Evolutionary conservation across 208 protist species (phyloP), one percentile per base, ranked within the genome.

Genomic region (Wallacemonas sp.): DNA sequence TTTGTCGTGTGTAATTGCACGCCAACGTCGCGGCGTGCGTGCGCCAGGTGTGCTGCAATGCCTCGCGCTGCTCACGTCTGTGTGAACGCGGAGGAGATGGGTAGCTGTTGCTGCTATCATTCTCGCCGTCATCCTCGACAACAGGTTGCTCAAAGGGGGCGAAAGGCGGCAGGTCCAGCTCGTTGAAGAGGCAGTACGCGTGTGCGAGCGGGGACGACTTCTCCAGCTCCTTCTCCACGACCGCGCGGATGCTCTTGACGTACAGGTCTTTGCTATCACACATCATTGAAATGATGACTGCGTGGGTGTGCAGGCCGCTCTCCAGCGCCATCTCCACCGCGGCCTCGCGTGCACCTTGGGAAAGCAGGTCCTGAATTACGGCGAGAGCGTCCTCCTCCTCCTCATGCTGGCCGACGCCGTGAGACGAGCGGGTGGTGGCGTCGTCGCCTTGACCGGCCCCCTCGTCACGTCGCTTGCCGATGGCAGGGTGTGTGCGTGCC

Each of bases 241-340:
- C 67, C 19, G 83, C 81, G 49, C 79, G 70, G 44, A 95, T 81
- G 36, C 63, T 82, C 55, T 70, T 62, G 55, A 88, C 70, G 62
- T 91, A 92, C 22, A 75, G 54, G 47, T 90, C 89, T 62, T 87
- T 90, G 22, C 69, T 87, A n/a, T 76, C 72, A 64, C 89, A 95
- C 82, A 95, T 86, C 89, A 95, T 91, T 14, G 86, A 70, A 56
- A 95, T 92, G 31, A 95, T 77, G n/a, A 95, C 65, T 12, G 89
- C 89, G 60, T 95, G 85, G 1, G 70, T 62, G 62, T 88, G 81
- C 5, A 95, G 74, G 28, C 62, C 54, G 30, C 80, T 53, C 12
- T 79, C 55, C 46, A 92, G 65, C 9, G 89, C 89, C 15, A 77
- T 64, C 44, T 78, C 70, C 3, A 87, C 89, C 1, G 89, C 89